These are phyloP conservation scores for Primulina eburnea DNA, from an alignment of 257 asterid species.

Conservation along the genomic window DNA sequence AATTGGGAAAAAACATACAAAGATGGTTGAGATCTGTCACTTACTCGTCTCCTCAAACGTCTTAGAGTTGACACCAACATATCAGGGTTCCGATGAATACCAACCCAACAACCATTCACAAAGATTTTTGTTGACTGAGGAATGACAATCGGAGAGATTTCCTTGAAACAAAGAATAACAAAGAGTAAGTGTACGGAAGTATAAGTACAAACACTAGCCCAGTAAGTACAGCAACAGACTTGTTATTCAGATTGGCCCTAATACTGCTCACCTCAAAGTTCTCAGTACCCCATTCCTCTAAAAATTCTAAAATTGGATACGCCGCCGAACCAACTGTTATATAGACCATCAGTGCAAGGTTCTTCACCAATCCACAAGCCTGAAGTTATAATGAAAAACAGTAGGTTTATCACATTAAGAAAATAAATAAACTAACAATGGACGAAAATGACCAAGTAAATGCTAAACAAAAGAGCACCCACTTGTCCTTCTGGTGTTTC, in stretches of 20 bases:
- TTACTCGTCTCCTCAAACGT: conserved; percentile 86
- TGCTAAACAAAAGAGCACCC: conserved; percentile 27
- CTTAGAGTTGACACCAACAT: conserved; percentile 94
- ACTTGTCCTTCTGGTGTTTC: conserved; percentile 99
- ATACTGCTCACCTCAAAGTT: conserved; percentile 72
- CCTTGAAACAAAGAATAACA: conserved; percentile 41
- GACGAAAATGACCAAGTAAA: conserved; percentile 11
- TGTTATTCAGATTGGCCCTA: conserved; percentile 12
- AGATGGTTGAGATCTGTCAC: conserved; percentile 14
- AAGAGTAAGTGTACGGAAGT: not conserved
- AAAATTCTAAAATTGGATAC: conserved; percentile 88
- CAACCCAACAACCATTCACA: conserved; percentile 98
- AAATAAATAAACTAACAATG: not conserved
- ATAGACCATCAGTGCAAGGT: conserved; percentile 96
- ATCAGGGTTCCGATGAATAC: conserved; percentile 95
- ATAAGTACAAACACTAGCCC: conserved; percentile 10
- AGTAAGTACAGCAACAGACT: conserved; percentile 18
- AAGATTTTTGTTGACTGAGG: conserved; percentile 91
- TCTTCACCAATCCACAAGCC: conserved; percentile 99
- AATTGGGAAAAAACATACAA: conserved; percentile 1
- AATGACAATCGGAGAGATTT: conserved; percentile 95
- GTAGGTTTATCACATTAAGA: conserved; percentile 9
- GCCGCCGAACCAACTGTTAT: conserved; percentile 99
- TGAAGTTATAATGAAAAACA: conserved; percentile 27
- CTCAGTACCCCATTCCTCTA: conserved; percentile 99